phyloP scores from a whole-genome alignment of 2,329 filamentous ascomycete genomes.

The Cladobotryum protrusum region DNA sequence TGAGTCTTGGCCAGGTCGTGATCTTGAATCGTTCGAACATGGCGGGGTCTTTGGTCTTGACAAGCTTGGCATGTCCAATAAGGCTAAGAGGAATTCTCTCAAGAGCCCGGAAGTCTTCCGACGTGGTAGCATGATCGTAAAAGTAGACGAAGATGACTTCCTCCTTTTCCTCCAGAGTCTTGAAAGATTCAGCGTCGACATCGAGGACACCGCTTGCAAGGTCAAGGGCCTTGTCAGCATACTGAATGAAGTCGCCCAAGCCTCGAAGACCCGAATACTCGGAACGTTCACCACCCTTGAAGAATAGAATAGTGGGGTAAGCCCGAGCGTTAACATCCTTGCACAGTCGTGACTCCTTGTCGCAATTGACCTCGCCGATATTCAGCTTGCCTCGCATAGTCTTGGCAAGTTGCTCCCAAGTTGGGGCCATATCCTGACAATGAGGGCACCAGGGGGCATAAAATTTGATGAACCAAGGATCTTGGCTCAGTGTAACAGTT shows the following conservation, averaged over 20 bases:
- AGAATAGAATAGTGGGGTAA: conserved; percentile 89
- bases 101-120: conserved; percentile 83
- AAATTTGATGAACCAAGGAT: conserved; percentile 98
- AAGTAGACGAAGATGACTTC: conserved; percentile 97
- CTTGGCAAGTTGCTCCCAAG: conserved; percentile 82
- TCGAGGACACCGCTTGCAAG: conserved; percentile 71
- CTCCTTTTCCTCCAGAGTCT: conserved; percentile 81
- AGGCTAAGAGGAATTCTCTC: conserved; percentile 81
- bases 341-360: conserved; percentile 78
- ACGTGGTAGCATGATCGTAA: conserved; percentile 91
- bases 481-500: conserved; percentile 76
- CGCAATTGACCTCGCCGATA: conserved; percentile 93
- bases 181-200: conserved; percentile 69
- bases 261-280: conserved; percentile 92
- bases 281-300: conserved; percentile 82
- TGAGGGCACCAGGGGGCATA: conserved; percentile 97
- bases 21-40: conserved; percentile 86
- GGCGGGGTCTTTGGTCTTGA: conserved; percentile 77
- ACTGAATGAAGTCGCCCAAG: conserved; percentile 81
- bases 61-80: conserved; percentile 84
- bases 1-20: conserved; percentile 87
- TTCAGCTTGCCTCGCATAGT: conserved; percentile 88
- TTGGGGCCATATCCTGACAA: conserved; percentile 86
- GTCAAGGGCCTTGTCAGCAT: conserved; percentile 79
- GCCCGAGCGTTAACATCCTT: conserved; percentile 76